Evolutionary conservation across 1,284 basidiomycete species (phyloP).

Genomic region (Chiua sp.): DNA sequence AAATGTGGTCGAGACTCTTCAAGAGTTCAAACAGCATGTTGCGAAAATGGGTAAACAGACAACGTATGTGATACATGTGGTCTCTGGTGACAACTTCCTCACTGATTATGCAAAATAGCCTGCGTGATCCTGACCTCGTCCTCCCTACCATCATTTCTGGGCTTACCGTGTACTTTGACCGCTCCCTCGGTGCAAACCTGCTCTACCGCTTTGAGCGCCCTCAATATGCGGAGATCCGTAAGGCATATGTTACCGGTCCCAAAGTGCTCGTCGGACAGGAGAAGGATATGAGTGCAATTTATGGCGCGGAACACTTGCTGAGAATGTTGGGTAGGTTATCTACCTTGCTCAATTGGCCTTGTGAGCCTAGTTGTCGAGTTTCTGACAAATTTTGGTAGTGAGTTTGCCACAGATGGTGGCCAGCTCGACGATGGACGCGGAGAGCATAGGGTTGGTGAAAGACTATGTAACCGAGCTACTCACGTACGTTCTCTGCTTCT

Average conservation of each 20-base stretch:
- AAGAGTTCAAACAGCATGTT: slow-evolving; percentile 79
- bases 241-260: slow-evolving; percentile 64
- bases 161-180: slow-evolving; percentile 94
- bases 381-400: slow-evolving; percentile 45
- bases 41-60: slow-evolving; percentile 53
- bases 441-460: slow-evolving; percentile 81
- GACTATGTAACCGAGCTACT: slow-evolving; percentile 91
- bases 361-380: not conserved
- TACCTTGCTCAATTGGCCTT: not conserved
- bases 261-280: slow-evolving; percentile 72
- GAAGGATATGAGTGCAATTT: slow-evolving; percentile 91
- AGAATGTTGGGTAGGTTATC: slow-evolving; percentile 83
- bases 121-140: slow-evolving; percentile 63
- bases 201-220: slow-evolving; percentile 93
- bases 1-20: slow-evolving; percentile 79
- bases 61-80: slow-evolving; percentile 42
- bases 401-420: slow-evolving; percentile 84
- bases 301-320: slow-evolving; percentile 95
- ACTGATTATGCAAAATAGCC: slow-evolving; percentile 53
- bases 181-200: slow-evolving; percentile 88
- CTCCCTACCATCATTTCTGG: slow-evolving; percentile 88
- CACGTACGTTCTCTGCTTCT: slow-evolving; percentile 60
- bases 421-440: slow-evolving; percentile 88
- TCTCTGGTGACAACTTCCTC: not conserved
- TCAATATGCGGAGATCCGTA: slow-evolving; percentile 88